A percentile compares a stretch with the other conserved stretches of the same genome.
Conservation (phyloP, 2,329 filamentous ascomycete species). For the Furcasterigmium furcatum region DNA sequence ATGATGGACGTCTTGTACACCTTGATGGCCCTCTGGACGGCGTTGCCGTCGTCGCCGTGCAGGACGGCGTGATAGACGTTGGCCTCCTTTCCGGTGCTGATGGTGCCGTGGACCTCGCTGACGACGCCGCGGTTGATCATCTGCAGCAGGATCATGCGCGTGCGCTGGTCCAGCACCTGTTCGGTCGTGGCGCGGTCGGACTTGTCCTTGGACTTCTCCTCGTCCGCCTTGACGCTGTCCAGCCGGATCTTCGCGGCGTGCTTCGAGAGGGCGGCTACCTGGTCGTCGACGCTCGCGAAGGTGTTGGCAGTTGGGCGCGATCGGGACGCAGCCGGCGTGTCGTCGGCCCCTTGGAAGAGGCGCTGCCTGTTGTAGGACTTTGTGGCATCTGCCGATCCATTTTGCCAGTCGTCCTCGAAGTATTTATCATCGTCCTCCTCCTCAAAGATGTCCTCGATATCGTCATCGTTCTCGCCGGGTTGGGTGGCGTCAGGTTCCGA, state of each 20-base stretch:
- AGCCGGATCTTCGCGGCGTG: slow-evolving; percentile 85
- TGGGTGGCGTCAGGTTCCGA: slow-evolving; percentile 23
- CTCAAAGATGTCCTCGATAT: slow-evolving; percentile 40
- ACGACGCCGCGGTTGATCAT: slow-evolving; percentile 92
- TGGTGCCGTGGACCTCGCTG: slow-evolving; percentile 88
- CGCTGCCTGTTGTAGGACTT: slow-evolving; percentile 87
- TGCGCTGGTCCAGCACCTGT: slow-evolving; percentile 90
- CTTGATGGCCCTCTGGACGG: slow-evolving; percentile 84
- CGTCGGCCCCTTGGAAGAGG: slow-evolving; percentile 51
- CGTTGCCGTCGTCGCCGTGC: slow-evolving; percentile 50
- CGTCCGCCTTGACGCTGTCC: slow-evolving; percentile 54
- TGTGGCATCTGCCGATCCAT: slow-evolving; percentile 66
- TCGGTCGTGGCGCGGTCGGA: slow-evolving; percentile 91
- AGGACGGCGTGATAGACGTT: slow-evolving; percentile 93
- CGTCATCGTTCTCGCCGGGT: slow-evolving; percentile 25
- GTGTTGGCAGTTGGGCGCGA: slow-evolving; percentile 81
- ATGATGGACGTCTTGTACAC: slow-evolving; percentile 98
- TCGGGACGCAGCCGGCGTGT: slow-evolving; percentile 56
- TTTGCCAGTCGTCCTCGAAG: slow-evolving; percentile 49
- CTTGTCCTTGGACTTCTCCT: slow-evolving; percentile 72
- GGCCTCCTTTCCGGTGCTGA: slow-evolving; percentile 96
- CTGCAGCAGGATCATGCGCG: slow-evolving; percentile 91
- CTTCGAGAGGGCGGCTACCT: slow-evolving; percentile 78
- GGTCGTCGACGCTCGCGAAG: slow-evolving; percentile 76
- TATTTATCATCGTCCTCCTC: slow-evolving; percentile 65